Evolutionary conservation across 768 basidiomycete genomes (phyloP), one percentile per base, ranked within the genome.

Genomic region (Russula dissimulans): DNA sequence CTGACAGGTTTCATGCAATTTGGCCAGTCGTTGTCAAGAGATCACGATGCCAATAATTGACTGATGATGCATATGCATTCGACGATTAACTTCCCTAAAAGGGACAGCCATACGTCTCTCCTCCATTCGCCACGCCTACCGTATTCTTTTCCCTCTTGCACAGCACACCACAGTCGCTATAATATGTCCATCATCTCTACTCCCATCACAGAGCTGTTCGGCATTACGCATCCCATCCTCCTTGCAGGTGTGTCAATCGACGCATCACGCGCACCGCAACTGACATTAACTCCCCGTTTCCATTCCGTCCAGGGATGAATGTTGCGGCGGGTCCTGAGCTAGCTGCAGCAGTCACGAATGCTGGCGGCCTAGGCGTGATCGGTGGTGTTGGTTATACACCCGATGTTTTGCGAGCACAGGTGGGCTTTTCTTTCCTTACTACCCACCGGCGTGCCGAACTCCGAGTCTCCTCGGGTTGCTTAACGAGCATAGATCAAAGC

Each of bases 321-420:
- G 82, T 84, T 15, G 82, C 84, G 18, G 81, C 82, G 7, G 84
- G 84, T 26, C 81, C 93, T 17, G 91, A 94, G 71, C 82, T 95
- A 29, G 93, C 92, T 17, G 94, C 93, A 43, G 93, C 91, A 42
- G 93, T 95, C 59, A 91, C 91, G 46, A 97, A 95, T 68, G 94
- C 92, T 31, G 93, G 94, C 50, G 94, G 94, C 54, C 67, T 97
- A 45, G 94, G 94, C 63, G 91, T 95, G 54, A 91, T 97, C 62
- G 94, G 94, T 41, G 94, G 94, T 56, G 78, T 88, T 36, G 90
- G 90, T 0, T 93, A 87, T 70, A 91, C 91, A 3, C 89, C 89
- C 22, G 89, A 87, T 71, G 78, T 89, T 53, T 79, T 93, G 26
- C 82, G 86, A 46, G 77, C 81, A 66, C 91, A 92, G 78, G 90